These are phyloP conservation scores for Hypoxylon trugodes DNA, from an alignment of 495 filamentous ascomycete species.

Conservation along the genomic window DNA sequence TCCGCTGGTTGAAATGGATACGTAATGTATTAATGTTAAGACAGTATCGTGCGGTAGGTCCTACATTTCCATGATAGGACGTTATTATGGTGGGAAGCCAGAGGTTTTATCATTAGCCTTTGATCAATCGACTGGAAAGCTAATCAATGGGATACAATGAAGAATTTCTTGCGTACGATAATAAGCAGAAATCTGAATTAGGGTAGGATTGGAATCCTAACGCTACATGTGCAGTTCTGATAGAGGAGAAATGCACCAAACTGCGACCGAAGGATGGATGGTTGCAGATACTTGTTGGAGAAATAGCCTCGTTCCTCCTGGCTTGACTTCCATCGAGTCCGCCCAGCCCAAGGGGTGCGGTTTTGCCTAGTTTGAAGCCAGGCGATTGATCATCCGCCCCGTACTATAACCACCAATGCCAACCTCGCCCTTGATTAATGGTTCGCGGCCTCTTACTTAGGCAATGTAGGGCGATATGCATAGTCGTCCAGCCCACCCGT, in stretches of 20 bases:
- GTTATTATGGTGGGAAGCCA: not conserved
- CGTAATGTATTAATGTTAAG: not conserved
- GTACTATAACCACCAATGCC: not conserved
- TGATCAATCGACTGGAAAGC: not conserved
- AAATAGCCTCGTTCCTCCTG: not conserved
- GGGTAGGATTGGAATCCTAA: not conserved
- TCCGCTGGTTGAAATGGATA: not conserved
- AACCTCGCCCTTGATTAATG: not conserved
- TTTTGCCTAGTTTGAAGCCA: not conserved
- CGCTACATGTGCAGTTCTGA: not conserved
- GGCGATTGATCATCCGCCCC: not conserved
- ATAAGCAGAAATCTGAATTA: not conserved
- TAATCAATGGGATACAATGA: not conserved
- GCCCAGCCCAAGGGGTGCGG: slow-evolving; percentile 1
- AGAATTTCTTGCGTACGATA: not conserved
- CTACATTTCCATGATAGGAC: too few relatives aligned
- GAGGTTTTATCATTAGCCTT: too few relatives aligned
- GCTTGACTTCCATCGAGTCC: not conserved
- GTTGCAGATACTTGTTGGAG: not conserved
- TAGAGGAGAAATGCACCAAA: not conserved
- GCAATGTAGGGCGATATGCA: slow-evolving; percentile 5
- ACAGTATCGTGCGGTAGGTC: too few relatives aligned
- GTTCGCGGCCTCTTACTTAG: too few relatives aligned
- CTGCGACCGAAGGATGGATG: not conserved
- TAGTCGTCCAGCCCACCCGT: not conserved